Percentiles rank a stretch among this genome's conserved stretches.
Evolutionary conservation across 768 basidiomycete species (phyloP).

Genomic region (Lactarius sanguifluus): DNA sequence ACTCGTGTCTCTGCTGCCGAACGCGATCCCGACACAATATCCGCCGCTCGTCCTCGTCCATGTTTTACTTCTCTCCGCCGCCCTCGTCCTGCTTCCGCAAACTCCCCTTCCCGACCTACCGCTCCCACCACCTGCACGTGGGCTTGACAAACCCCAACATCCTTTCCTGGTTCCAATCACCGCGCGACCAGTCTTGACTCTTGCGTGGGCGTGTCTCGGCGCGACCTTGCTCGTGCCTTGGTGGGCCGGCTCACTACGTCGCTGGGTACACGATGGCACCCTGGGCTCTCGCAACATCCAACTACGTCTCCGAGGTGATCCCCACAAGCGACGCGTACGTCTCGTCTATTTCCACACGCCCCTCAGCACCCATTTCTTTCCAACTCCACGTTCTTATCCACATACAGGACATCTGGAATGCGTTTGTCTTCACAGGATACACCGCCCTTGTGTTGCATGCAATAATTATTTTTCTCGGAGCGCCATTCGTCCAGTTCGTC

Average conservation of each 20-base stretch:
- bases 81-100: slow-evolving; percentile 19
- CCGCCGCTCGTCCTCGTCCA: slow-evolving; percentile 22
- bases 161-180: slow-evolving; percentile 70
- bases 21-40: slow-evolving; percentile 20
- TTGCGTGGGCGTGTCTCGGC: slow-evolving; percentile 58
- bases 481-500: slow-evolving; percentile 60
- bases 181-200: slow-evolving; percentile 53
- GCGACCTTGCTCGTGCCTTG: slow-evolving; percentile 56
- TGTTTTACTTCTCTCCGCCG: slow-evolving; percentile 17
- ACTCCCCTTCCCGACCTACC: slow-evolving; percentile 18
- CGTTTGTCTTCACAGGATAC: slow-evolving; percentile 53
- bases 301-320: slow-evolving; percentile 40
- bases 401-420: slow-evolving; percentile 50
- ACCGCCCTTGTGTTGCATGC: slow-evolving; percentile 49
- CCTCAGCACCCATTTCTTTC: not conserved
- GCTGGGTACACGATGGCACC: slow-evolving; percentile 53
- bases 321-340: slow-evolving; percentile 42
- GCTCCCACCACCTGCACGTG: slow-evolving; percentile 20
- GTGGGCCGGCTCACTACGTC: slow-evolving; percentile 70
- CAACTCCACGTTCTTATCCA: slow-evolving; percentile 11
- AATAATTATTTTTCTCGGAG: slow-evolving; percentile 68
- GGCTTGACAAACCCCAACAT: slow-evolving; percentile 63
- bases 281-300: slow-evolving; percentile 46
- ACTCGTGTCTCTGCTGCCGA: slow-evolving; percentile 16
- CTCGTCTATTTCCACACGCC: not conserved